A percentile compares a stretch with the other conserved stretches of the same genome.
These are phyloP conservation scores for Candida insectorum DNA, from an alignment of 805 yeast species.

Conservation along the genomic window DNA sequence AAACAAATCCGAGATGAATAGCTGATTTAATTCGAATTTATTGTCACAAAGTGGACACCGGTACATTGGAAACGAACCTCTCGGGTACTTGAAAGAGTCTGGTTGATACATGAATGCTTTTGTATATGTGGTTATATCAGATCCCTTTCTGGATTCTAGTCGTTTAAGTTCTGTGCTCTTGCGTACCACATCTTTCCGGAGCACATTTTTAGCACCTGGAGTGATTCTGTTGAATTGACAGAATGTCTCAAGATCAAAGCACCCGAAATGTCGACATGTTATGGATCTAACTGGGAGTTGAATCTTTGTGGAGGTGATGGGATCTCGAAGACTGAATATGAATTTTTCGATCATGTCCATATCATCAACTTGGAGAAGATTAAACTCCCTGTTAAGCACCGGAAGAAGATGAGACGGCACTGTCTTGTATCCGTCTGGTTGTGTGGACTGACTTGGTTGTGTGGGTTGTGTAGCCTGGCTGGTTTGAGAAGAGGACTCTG, in stretches of 20 bases:
- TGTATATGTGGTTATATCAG: constrained; percentile 4
- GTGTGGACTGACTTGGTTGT: too few species aligned
- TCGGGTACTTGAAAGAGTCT: too few species aligned
- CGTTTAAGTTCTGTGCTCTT: constrained; percentile 11
- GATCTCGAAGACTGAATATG: constrained; percentile 37
- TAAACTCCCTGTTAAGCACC: constrained; percentile 11
- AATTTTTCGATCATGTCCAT: constrained; percentile 33
- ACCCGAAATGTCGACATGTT: constrained; percentile 39
- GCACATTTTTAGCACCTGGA: constrained; percentile 18
- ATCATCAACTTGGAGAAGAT: constrained; percentile 10
- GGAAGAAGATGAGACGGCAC: constrained; percentile 11
- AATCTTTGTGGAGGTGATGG: constrained; percentile 36
- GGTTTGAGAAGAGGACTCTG: neutral
- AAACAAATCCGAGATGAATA: constrained; percentile 36
- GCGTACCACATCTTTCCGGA: constrained; percentile 24
- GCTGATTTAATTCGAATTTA: constrained; percentile 28
- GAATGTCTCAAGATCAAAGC: constrained; percentile 42
- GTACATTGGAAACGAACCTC: constrained; percentile 24
- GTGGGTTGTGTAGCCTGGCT: neutral
- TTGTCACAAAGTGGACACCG: constrained; percentile 41
- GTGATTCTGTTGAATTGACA: constrained; percentile 37
- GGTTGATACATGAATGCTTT: constrained; percentile 9
- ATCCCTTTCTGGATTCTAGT: neutral
- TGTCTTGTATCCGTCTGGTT: constrained; percentile 9
- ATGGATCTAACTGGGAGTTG: constrained; percentile 37